Evolutionary conservation across 1,139 yeast genomes (phyloP), one percentile per base, ranked within the genome.

Genomic region (Tardiomyces depauwii): DNA sequence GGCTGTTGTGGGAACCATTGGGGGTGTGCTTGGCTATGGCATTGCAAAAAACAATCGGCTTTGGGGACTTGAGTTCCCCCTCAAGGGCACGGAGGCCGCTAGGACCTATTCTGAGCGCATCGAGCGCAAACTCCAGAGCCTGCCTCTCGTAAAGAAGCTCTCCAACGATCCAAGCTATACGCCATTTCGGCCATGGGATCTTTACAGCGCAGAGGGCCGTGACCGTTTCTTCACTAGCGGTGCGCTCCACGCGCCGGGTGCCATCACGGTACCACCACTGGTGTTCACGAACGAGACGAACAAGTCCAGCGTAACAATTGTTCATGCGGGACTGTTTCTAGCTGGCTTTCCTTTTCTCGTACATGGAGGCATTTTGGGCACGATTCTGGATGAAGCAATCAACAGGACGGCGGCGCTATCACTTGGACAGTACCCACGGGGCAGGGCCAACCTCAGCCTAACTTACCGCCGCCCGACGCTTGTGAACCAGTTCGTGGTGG

Each of bases 311-410:
- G 82, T 82, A 0, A 73, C 84, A 0, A 75, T 87, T 0, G 71
- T 86, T 25, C 95, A 87, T 61, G 73, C 83, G 44, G 97, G 97
- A 0, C 78, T 82, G 58, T 74, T 75, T 51, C 65, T 88, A 36
- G 80, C 93, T 43, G 97, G 97, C 2, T 88, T 82, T 59, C 96
- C 96, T 1, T 80, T 85, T 55, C 68, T 89, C 38, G 75, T 87
- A 1, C 97, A 89, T 59, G 97, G 97, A 2, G 97, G 97, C 0
- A 77, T 89, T 40, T 64, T 89, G 38, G 95, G 94, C 9, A 82
- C 95, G 0, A 67, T 89, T 13, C 67, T 87, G 49, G 93, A 85
- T 58, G 96, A 88, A 52, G 72, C 84, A 2, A 73, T 79, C 65
- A 80, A 77, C 48, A 63, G 82, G 45, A 74, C 76, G 46, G 81